Base-by-base conservation (phyloP, 2,329 filamentous ascomycete genomes). In the Penicillium sp. region DNA sequence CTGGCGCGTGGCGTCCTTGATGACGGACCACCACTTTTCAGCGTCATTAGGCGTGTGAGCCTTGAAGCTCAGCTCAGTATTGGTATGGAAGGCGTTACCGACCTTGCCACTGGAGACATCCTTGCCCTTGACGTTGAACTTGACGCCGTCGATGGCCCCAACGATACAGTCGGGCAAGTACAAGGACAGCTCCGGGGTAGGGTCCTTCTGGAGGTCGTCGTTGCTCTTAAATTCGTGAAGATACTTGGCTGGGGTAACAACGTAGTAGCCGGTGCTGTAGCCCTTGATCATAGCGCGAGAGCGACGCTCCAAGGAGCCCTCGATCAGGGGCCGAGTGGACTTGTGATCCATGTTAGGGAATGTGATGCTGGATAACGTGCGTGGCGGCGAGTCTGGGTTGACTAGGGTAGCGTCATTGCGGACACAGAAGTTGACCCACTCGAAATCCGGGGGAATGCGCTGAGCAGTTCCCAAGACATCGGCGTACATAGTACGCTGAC, bases 161-260 rank as follows among this genome's bases (percentile, higher is more conserved):
- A 97, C 83, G 42, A 86, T 74, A 63, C 93, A 95, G 64, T 99
- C 94, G 10, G 94, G 92, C 1, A 99, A 85, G 73, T 93, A 97
- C 61, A 99, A 84, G 13, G 89, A 94, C 38, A 94, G 79, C 70
- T 99, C 93, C 0, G 94, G 93, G 51, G 82, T 80, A 6, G 74
- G 74, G n/a, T 76, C 72, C 41, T 64, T 79, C 52, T 76, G 76
- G 66, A 84, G 81, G 64, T 86, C 81, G 66, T 97, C 93, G 68
- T 89, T 88, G 66, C 95, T 91, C 76, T 95, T 95, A 81, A 95
- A 99, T 73, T 96, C 92, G 76, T 99, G 94, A 53, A 99, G 76
- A 75, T 87, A 99, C 66, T 89, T 90, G 52, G 89, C 83, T 0
- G 90, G 88, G 0, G 91, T 95, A 44, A 97, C 85, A 51, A 94